Percentiles rank a stretch among this genome's conserved stretches.
Conservation (phyloP, 108 stramenopile genomes). For the Pseudonitzschia delicatissima region DNA sequence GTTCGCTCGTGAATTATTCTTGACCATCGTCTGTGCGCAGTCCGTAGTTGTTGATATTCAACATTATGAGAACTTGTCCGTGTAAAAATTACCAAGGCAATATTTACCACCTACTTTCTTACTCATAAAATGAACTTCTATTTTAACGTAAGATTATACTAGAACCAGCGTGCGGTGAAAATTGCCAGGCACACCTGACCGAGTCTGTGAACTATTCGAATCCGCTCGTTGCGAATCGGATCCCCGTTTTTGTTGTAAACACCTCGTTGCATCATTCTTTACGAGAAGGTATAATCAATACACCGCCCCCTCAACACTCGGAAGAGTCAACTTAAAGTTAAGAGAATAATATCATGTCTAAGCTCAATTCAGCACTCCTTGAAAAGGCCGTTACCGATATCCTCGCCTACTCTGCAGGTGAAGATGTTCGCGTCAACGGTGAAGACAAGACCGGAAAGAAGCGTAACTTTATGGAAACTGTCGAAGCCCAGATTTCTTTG, state of each 20-base stretch:
- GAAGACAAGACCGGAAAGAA: conserved; percentile 93
- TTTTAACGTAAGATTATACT: no score
- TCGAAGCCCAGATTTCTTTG: conserved; percentile 96
- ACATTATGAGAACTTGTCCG: no score
- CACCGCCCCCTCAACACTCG: conserved; percentile 8
- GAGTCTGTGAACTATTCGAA: no score
- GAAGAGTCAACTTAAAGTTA: conserved; percentile 6
- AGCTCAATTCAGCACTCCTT: conserved; percentile 83
- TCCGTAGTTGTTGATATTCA: no score
- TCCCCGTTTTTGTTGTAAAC: no score
- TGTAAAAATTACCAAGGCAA: no score
- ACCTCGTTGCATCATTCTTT: background rate
- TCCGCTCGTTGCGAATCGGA: no score
- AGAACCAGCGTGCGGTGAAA: no score
- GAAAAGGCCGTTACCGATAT: conserved; percentile 60
- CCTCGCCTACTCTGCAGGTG: conserved; percentile 48
- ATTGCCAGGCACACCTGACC: no score
- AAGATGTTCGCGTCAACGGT: conserved; percentile 40
- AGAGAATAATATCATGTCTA: conserved; percentile 61
- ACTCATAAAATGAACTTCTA: background rate
- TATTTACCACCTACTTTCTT: conserved; percentile 1
- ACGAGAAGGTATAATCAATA: background rate
- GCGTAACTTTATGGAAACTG: conserved; percentile 98
- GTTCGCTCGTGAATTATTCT: no score
- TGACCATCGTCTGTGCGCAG: no score